Percentiles rank a stretch among this genome's conserved stretches.
These are phyloP conservation scores for Flaveria robusta DNA, from an alignment of 129 eudicot genomes.

Conservation along the genomic window DNA sequence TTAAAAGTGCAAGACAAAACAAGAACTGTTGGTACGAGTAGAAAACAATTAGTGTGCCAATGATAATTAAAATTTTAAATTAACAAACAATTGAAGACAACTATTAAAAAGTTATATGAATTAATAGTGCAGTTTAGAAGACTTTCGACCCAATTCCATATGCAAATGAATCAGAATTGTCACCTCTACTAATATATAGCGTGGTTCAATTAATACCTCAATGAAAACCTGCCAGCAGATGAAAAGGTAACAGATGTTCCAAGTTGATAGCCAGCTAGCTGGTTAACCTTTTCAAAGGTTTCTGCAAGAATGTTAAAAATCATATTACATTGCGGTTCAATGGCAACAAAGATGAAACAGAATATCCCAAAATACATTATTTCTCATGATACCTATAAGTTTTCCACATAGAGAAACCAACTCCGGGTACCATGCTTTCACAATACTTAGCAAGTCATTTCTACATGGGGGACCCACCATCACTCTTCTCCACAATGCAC, in stretches of 20 bases:
- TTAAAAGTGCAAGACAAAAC: background rate
- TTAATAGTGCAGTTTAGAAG: background rate
- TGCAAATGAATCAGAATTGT: background rate
- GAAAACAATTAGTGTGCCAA: background rate
- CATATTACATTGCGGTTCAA: background rate
- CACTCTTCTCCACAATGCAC: conserved; percentile 85
- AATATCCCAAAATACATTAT: background rate
- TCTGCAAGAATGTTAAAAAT: conserved; percentile 48
- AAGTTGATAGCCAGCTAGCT: conserved; percentile 52
- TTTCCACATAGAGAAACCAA: conserved; percentile 63
- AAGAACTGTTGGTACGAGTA: background rate
- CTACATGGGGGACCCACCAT: conserved; percentile 56
- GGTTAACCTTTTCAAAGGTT: conserved; percentile 68
- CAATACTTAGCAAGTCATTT: conserved; percentile 57
- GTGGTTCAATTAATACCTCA: conserved; percentile 50
- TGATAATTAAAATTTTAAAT: background rate
- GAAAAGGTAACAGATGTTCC: conserved; percentile 40
- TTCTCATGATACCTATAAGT: conserved; percentile 58
- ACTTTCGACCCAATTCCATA: background rate
- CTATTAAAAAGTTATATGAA: background rate
- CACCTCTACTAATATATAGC: background rate
- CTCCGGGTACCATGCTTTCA: conserved; percentile 76
- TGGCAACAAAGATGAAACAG: conserved; percentile 2
- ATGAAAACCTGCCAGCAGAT: conserved; percentile 68
- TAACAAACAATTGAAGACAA: background rate